Evolutionary conservation across 192 early-diverging fungal species (phyloP), one percentile per base, ranked within the genome.

Genomic region (Pilaira anomala): DNA sequence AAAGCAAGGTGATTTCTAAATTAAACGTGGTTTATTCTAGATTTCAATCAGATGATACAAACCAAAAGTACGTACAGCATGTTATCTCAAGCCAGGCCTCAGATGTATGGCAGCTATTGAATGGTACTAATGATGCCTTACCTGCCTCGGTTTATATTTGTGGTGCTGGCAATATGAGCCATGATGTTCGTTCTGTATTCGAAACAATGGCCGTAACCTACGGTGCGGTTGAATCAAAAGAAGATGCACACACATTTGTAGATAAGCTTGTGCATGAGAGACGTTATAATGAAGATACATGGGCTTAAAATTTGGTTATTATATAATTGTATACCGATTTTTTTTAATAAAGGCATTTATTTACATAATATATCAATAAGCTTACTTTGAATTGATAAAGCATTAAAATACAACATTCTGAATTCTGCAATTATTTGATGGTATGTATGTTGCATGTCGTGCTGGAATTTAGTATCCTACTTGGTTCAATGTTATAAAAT

Each of bases 21-120:
- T 69, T 91, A 14, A 69, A 78, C 18, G 55, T 83, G 18, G 80
- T 84, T n/a, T 84, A 83, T 57, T 91, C 89, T 66, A 75, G 93
- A 18, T 25, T 67, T 69, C n/a, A 72, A 61, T 7, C 58, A 45
- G n/a, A 33, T 19, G 22, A 48, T 36, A 49, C 61, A 18, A 26
- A 44, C 26, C 29, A 16, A 6, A 57, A 59, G 24, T 73, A 73
- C 60, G 71, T 73, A 4, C 71, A 73, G 30, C 71, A 73, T 45
- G 29, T 44, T 26, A 33, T 73, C 3, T 49, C 63, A 12, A 45
- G 42, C 42, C 46, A 68, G 26, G 71, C 71, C 11, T 26, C 30
- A 4, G 29, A 54, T 0, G 50, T 73, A 3, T 64, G 65, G 39
- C 48, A 48, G 4, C 7, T 67, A 11, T 16, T 67, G 41, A 49